Evolutionary conservation across 768 basidiomycete species (phyloP), one percentile per base, ranked within the genome.

Genomic region (Mycena kentingensis): DNA sequence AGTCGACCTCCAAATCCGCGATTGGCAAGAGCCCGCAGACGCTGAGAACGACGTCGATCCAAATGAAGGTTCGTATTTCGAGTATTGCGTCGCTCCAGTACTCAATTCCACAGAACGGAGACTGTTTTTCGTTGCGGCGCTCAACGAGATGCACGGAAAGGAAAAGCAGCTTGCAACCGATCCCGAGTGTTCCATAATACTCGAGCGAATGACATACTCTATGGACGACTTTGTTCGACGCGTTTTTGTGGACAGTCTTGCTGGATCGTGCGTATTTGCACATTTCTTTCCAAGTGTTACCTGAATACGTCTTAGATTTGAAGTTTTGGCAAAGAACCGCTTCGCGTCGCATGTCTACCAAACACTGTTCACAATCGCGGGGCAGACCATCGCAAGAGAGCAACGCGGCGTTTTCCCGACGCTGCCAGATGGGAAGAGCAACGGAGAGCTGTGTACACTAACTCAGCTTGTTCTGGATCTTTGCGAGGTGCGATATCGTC

Each of bases 281-380:
- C 22, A 31, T 26, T 11, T 21, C 21, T 21, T 37, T 25, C 5
- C 15, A 29, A 18, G 38, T 55, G 35, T 41, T 34, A 18, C 21
- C 39, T 37, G 21, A 26, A 25, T 27, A 19, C 6, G 41, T 32
- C 25, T 12, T 48, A 88, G 90, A 6, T 88, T 84, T 57, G 83
- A 82, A 52, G 63, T 72, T 21, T 75, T 94, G 24, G 72, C 79
- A 25, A 83, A 78, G 63, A 89, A 98, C 63, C 82, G 94, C 25
- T 98, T 97, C 74, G 93, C 88, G 15, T 96, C 94, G 22, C 95
- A 98, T 81, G 95, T 97, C 6, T 89, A 89, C 61, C 93, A 98
- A 68, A 98, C 93, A 1, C 71, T 97, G 57, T 78, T 98, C 58
- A 79, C 78, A 2, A 81, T 91, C 21, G 81, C 83, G 5, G 63